Evolutionary conservation across 495 filamentous ascomycete species (phyloP).

Genomic region (Aspergillus saccharolyticus): DNA sequence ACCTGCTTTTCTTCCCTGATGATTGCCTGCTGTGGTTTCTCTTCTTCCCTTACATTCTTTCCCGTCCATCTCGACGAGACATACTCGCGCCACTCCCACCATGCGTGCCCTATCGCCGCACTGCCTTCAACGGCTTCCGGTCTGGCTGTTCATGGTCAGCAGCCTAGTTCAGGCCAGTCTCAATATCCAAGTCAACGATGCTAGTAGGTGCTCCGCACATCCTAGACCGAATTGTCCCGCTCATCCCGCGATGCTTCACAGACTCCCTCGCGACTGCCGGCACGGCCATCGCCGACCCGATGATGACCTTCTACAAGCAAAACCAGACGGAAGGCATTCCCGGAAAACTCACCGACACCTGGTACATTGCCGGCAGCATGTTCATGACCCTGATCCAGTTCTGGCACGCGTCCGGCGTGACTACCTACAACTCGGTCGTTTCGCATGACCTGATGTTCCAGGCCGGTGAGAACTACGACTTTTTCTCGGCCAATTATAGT

Average conservation of each 20-base stretch:
- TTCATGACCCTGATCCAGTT: conserved; percentile 44
- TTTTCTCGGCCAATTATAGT: conserved; percentile 32
- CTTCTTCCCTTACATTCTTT: background rate
- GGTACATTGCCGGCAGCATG: conserved; percentile 48
- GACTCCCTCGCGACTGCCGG: conserved; percentile 19
- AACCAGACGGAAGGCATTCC: conserved; percentile 34
- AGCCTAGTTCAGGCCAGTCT: background rate
- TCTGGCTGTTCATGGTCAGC: background rate
- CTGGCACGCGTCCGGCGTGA: conserved; percentile 47
- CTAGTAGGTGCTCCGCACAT: background rate
- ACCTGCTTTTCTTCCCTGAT: background rate
- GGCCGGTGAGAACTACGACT: conserved; percentile 38
- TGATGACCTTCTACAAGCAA: conserved; percentile 48
- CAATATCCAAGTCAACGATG: conserved; percentile 3
- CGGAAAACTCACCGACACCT: conserved; percentile 37
- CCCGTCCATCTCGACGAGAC: background rate
- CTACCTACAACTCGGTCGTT: conserved; percentile 39
- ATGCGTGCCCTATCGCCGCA: background rate
- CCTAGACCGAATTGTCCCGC: background rate
- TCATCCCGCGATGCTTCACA: conserved; percentile 1
- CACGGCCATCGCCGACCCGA: conserved; percentile 20
- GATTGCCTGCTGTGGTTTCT: background rate
- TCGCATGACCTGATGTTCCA: conserved; percentile 42
- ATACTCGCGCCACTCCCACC: background rate
- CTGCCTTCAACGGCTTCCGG: background rate